Evolutionary conservation across 345 rosid species (phyloP).

Genomic region (Gossypioides kirkii): DNA sequence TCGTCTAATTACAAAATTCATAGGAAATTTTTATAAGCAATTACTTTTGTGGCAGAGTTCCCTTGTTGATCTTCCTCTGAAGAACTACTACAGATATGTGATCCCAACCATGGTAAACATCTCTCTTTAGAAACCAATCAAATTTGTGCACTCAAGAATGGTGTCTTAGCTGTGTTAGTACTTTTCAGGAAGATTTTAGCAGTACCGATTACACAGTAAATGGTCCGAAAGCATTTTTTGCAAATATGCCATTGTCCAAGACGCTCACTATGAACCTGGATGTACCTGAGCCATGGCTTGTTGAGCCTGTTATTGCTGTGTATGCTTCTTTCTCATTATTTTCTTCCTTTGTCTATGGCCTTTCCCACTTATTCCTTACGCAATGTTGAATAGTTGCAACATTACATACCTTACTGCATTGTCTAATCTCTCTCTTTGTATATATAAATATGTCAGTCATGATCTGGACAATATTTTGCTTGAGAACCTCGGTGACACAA

Average conservation of each 20-base stretch:
- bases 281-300: slow-evolving; percentile 99
- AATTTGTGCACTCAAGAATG: slow-evolving; percentile 19
- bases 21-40: slow-evolving; percentile 15
- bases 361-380: not conserved
- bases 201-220: slow-evolving; percentile 52
- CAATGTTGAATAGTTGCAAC: slow-evolving; percentile 2
- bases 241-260: slow-evolving; percentile 96
- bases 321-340: slow-evolving; percentile 38
- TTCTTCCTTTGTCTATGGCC: not conserved
- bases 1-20: not conserved
- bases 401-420: slow-evolving; percentile 2
- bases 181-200: slow-evolving; percentile 92
- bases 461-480: slow-evolving; percentile 97
- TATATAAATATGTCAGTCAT: slow-evolving; percentile 52
- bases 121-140: slow-evolving; percentile 13
- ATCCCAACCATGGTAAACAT: slow-evolving; percentile 70
- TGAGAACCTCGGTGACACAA: slow-evolving; percentile 94
- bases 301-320: slow-evolving; percentile 95
- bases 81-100: slow-evolving; percentile 97
- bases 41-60: slow-evolving; percentile 69
- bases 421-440: slow-evolving; percentile 21
- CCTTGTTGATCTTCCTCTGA: slow-evolving; percentile 93
- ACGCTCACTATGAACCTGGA: slow-evolving; percentile 99
- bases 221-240: slow-evolving; percentile 95
- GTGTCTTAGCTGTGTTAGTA: slow-evolving; percentile 25